Evolutionary conservation across 768 basidiomycete species (phyloP).

Genomic region (Termitomyces titanicus): DNA sequence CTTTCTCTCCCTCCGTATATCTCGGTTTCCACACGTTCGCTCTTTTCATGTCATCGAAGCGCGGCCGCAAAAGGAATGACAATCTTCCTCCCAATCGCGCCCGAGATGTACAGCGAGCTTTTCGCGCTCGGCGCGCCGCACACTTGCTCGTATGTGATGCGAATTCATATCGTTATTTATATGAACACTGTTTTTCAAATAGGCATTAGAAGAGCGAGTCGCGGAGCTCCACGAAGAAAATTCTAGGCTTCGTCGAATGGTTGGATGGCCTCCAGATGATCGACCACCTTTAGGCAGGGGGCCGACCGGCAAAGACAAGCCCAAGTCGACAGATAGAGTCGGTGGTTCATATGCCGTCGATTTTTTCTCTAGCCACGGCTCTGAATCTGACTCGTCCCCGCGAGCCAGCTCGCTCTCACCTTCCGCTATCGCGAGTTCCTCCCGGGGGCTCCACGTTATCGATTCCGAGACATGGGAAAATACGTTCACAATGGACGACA

Average conservation of each 20-base stretch:
- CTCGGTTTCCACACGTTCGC: constrained; percentile 28
- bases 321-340: constrained; percentile 42
- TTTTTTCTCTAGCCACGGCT: constrained; percentile 38
- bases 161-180: constrained; percentile 29
- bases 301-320: constrained; percentile 85
- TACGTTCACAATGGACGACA: constrained; percentile 48
- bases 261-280: constrained; percentile 71
- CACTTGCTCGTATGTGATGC: constrained; percentile 65
- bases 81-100: constrained; percentile 79
- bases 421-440: constrained; percentile 45
- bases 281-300: constrained; percentile 76
- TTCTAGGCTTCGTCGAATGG: constrained; percentile 60
- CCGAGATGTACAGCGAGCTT: constrained; percentile 85
- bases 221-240: constrained; percentile 85
- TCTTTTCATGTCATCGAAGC: constrained; percentile 73
- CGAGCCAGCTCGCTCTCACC: constrained; percentile 65
- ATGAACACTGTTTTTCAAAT: constrained; percentile 25
- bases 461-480: constrained; percentile 56
- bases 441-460: constrained; percentile 44
- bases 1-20: constrained; percentile 20
- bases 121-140: constrained; percentile 83
- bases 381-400: constrained; percentile 45
- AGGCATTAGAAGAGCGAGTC: constrained; percentile 82
- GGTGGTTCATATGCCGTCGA: constrained; percentile 21
- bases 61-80: constrained; percentile 82